These are phyloP conservation scores for Cinchona pubescens DNA, from an alignment of 257 asterid genomes.

Conservation along the genomic window DNA sequence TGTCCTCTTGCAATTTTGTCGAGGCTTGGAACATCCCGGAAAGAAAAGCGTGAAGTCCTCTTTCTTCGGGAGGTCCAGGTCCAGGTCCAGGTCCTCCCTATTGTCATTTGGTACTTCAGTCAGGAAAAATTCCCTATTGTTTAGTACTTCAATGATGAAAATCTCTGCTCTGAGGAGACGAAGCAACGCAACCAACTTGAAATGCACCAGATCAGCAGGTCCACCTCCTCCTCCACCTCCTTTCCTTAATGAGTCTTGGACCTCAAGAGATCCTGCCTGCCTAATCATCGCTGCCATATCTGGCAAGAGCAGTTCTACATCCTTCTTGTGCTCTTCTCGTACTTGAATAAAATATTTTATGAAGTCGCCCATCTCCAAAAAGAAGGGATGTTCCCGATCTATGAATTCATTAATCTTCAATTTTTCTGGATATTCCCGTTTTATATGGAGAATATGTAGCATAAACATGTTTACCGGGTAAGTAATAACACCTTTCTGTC, in stretches of 20 bases:
- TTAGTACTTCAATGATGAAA: neutral
- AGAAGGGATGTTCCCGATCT: neutral
- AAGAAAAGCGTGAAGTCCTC: neutral
- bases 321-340: neutral
- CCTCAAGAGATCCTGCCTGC: neutral
- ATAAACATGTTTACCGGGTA: neutral
- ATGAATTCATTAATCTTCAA: too few species aligned
- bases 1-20: neutral
- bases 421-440: neutral
- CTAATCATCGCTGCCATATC: neutral
- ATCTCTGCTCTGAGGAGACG: constrained; percentile 12
- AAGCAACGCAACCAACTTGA: neutral
- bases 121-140: neutral
- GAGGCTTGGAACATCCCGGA: neutral
- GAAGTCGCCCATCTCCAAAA: neutral
- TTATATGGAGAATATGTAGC: neutral
- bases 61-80: too few species aligned
- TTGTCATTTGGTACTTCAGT: too few species aligned
- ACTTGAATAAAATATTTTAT: neutral
- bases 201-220: neutral
- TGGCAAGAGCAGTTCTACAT: neutral
- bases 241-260: neutral
- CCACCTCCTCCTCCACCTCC: neutral
- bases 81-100: too few species aligned
- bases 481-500: too few species aligned